Evolutionary conservation across 1,139 yeast genomes (phyloP).

Genomic region (Kodamaea plutei): DNA sequence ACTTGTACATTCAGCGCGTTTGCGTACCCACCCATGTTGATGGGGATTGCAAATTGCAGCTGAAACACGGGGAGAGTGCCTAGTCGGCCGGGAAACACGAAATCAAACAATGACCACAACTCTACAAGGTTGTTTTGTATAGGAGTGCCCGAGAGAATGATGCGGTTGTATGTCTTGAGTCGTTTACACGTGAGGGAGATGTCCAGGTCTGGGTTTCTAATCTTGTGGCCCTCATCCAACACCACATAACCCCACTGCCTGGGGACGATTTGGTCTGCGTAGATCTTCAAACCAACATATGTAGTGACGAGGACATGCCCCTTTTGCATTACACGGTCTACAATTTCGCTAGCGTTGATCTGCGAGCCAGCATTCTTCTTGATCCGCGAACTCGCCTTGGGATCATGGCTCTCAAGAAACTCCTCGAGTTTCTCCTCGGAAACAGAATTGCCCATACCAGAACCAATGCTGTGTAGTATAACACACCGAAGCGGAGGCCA

Average conservation of each 20-base stretch:
- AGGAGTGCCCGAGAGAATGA: slow-evolving; percentile 93
- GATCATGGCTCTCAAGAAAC: slow-evolving; percentile 43
- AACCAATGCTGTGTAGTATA: slow-evolving; percentile 86
- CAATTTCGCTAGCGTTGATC: slow-evolving; percentile 40
- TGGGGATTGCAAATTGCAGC: slow-evolving; percentile 86
- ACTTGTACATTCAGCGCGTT: slow-evolving; percentile 95
- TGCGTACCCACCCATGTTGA: slow-evolving; percentile 97
- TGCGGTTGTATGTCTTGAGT: slow-evolving; percentile 72
- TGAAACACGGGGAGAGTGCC: slow-evolving; percentile 96
- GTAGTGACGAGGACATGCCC: slow-evolving; percentile 92
- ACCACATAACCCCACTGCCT: slow-evolving; percentile 87
- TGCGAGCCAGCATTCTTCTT: slow-evolving; percentile 28
- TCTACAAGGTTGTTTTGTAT: slow-evolving; percentile 90
- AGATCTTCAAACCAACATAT: slow-evolving; percentile 82
- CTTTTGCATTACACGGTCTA: slow-evolving; percentile 46
- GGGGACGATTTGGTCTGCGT: slow-evolving; percentile 65
- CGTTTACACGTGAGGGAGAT: slow-evolving; percentile 84
- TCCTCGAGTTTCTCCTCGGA: slow-evolving; percentile 52
- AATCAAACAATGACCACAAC: slow-evolving; percentile 92
- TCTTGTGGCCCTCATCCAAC: slow-evolving; percentile 94
- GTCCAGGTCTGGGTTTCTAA: slow-evolving; percentile 89
- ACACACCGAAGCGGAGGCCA: slow-evolving; percentile 94
- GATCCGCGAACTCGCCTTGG: slow-evolving; percentile 15
- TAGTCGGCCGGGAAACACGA: slow-evolving; percentile 87
- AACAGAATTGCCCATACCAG: slow-evolving; percentile 60